phyloP scores from a whole-genome alignment of 2,329 filamentous ascomycete species.

The Exophiala bonariae region DNA sequence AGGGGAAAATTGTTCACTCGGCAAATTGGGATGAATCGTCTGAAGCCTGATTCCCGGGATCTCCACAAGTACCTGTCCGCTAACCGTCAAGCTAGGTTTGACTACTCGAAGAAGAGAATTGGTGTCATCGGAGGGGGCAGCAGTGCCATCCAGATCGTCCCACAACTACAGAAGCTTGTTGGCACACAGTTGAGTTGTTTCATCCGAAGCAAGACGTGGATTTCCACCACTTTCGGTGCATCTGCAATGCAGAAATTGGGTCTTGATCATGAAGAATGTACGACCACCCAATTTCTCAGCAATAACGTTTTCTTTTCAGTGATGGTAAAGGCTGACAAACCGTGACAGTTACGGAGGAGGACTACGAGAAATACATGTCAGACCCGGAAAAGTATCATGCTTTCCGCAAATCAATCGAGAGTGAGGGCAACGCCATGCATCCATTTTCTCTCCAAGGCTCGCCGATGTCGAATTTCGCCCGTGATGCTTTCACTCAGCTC shows the following conservation, averaged over 20 bases:
- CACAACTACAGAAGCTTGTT: slow-evolving; percentile 39
- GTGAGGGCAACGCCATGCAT: slow-evolving; percentile 14
- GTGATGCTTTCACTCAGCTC: neutral
- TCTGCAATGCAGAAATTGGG: slow-evolving; percentile 13
- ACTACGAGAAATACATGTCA: slow-evolving; percentile 5
- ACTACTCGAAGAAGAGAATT: slow-evolving; percentile 26
- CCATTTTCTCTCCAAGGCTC: slow-evolving; percentile 2
- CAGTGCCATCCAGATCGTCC: slow-evolving; percentile 32
- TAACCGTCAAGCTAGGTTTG: slow-evolving; percentile 32
- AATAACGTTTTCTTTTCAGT: neutral
- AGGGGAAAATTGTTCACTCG: slow-evolving; percentile 32
- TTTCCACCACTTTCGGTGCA: slow-evolving; percentile 24
- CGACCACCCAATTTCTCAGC: slow-evolving; percentile 1
- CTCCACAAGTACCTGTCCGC: slow-evolving; percentile 32
- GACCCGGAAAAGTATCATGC: slow-evolving; percentile 8
- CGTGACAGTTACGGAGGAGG: slow-evolving; percentile 8
- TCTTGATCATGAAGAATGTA: slow-evolving; percentile 12
- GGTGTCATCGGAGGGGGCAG: slow-evolving; percentile 29
- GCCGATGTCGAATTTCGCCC: neutral
- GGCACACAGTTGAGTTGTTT: slow-evolving; percentile 15
- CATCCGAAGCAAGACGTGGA: slow-evolving; percentile 32
- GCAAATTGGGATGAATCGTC: slow-evolving; percentile 1
- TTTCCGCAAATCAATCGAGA: slow-evolving; percentile 16
- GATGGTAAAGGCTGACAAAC: slow-evolving; percentile 4
- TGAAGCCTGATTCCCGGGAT: neutral